phyloP scores from a whole-genome alignment of 441 rosid species.

The Brassica hybrid region DNA sequence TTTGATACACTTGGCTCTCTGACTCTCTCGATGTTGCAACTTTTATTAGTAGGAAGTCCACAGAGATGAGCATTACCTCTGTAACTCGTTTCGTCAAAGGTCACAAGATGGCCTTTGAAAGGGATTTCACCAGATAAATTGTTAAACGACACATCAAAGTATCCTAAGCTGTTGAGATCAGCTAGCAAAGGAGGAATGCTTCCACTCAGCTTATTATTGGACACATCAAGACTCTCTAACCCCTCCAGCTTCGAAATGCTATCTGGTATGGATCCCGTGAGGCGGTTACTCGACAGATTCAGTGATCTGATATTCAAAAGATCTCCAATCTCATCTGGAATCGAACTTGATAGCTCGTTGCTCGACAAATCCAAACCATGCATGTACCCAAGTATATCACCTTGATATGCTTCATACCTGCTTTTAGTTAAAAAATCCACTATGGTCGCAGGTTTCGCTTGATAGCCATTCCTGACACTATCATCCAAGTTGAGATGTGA shows the following conservation, averaged over 20 bases:
- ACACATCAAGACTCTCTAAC: slow-evolving; percentile 32
- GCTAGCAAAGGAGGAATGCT: slow-evolving; percentile 21
- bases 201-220: slow-evolving; percentile 29
- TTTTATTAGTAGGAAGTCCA: background rate
- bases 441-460: background rate
- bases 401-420: slow-evolving; percentile 13
- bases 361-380: slow-evolving; percentile 29
- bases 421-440: slow-evolving; percentile 1
- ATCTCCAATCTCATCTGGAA: slow-evolving; percentile 33
- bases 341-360: slow-evolving; percentile 16
- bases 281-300: slow-evolving; percentile 26
- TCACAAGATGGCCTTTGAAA: slow-evolving; percentile 3
- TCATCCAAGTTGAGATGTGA: background rate
- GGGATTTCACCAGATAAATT: slow-evolving; percentile 30
- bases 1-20: background rate
- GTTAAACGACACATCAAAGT: slow-evolving; percentile 33
- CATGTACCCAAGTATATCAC: background rate
- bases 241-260: slow-evolving; percentile 9
- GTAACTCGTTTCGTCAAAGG: background rate
- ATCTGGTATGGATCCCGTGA: slow-evolving; percentile 24
- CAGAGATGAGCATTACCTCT: background rate
- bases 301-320: background rate
- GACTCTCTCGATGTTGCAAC: background rate
- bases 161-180: background rate
- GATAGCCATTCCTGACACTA: background rate